Conservation (phyloP, 208 protist genomes). For the Leishmania guyanensis region DNA sequence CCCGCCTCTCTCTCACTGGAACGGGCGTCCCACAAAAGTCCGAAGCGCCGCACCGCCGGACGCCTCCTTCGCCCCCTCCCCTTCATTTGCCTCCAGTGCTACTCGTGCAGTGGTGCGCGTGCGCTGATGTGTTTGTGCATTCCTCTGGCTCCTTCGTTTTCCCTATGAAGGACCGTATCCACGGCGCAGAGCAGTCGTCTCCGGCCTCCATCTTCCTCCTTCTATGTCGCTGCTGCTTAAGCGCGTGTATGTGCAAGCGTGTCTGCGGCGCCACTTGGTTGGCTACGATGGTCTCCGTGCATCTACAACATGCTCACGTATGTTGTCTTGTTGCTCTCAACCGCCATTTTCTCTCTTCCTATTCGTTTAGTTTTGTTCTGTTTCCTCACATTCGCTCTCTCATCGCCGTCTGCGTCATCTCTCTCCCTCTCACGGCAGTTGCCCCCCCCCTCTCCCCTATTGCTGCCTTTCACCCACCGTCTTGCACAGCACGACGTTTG, state of each 20-base stretch:
- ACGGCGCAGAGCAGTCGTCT: not conserved
- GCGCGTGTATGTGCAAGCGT: not conserved
- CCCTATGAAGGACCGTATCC: not conserved
- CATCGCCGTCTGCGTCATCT: not conserved
- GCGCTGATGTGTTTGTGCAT: not conserved
- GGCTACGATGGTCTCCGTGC: too few relatives aligned
- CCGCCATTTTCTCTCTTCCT: not conserved
- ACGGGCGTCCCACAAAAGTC: not conserved
- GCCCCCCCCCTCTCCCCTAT: not conserved
- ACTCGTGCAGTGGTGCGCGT: not conserved
- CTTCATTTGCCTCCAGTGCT: not conserved
- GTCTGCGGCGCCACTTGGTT: not conserved
- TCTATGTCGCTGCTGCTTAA: not conserved
- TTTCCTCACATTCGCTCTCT: not conserved
- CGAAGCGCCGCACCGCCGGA: too few relatives aligned
- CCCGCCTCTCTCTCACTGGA: not conserved
- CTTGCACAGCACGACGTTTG: not conserved
- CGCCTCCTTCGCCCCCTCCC: too few relatives aligned
- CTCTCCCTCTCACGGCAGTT: not conserved
- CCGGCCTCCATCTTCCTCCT: not conserved
- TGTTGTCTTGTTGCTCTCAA: not conserved
- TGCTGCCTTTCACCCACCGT: not conserved
- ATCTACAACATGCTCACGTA: too few relatives aligned
- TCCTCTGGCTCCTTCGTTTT: not conserved
- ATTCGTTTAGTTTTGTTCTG: not conserved